phyloP scores from a whole-genome alignment of 148 eudicot genomes.

The Polygonum aviculare region DNA sequence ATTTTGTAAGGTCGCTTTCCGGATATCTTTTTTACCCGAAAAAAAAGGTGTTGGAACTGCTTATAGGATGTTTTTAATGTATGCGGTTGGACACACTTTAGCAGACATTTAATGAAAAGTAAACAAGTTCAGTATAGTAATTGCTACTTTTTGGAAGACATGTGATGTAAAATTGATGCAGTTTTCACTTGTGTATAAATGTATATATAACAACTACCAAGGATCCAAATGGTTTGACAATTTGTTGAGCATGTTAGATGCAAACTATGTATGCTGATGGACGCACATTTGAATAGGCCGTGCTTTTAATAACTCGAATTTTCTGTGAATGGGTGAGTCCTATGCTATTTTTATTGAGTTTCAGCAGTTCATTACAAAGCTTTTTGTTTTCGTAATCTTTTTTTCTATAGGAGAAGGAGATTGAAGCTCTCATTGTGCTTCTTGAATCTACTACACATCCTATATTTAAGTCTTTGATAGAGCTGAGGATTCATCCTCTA shows the following conservation, averaged over 20 bases:
- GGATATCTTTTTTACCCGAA: too few species aligned
- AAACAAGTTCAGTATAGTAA: not conserved
- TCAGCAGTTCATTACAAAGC: not conserved
- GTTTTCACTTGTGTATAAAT: too few species aligned
- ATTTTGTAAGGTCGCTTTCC: too few species aligned
- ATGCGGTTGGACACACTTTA: too few species aligned
- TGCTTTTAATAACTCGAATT: not conserved
- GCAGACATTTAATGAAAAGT: not conserved
- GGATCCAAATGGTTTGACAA: not conserved
- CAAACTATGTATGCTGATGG: not conserved
- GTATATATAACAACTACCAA: too few species aligned
- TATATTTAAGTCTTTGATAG: slow-evolving; percentile 39
- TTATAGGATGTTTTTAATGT: too few species aligned
- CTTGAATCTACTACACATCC: slow-evolving; percentile 60
- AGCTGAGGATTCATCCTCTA: slow-evolving; percentile 52
- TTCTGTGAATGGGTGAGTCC: not conserved
- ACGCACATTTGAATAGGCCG: not conserved
- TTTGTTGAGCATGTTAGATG: not conserved
- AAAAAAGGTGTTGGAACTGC: too few species aligned
- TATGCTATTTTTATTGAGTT: not conserved
- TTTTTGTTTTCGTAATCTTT: not conserved
- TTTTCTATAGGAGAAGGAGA: slow-evolving; percentile 26
- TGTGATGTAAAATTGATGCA: too few species aligned
- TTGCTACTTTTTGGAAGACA: too few species aligned
- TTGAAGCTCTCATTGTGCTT: slow-evolving; percentile 37